These are phyloP conservation scores for Tardiomyces depauwii DNA, from an alignment of 1,139 yeast species.

Conservation along the genomic window DNA sequence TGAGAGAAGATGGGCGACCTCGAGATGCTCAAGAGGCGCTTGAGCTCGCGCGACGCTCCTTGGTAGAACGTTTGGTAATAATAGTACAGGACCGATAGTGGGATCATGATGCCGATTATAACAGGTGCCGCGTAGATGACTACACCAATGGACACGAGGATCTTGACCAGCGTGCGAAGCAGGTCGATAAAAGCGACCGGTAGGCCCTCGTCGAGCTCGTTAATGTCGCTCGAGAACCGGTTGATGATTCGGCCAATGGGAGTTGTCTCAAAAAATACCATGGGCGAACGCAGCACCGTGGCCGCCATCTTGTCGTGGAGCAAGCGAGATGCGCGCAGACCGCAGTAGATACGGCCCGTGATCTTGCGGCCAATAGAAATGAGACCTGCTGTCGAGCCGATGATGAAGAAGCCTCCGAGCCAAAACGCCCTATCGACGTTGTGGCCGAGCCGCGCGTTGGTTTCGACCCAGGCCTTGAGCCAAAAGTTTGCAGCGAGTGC, in stretches of 20 bases:
- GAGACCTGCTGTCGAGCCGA: constrained; percentile 55
- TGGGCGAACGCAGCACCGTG: constrained; percentile 67
- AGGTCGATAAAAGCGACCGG: constrained; percentile 30
- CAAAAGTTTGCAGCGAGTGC: constrained; percentile 57
- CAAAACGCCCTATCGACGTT: constrained; percentile 61
- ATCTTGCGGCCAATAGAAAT: constrained; percentile 51
- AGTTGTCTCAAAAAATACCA: constrained; percentile 55
- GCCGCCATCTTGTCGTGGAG: constrained; percentile 74
- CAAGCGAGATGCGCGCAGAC: constrained; percentile 67
- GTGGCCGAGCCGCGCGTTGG: constrained; percentile 17
- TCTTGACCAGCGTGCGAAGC: constrained; percentile 40
- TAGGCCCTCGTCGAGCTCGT: constrained; percentile 53
- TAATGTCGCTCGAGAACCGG: constrained; percentile 64
- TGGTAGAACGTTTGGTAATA: constrained; percentile 81
- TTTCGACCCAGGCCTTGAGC: constrained; percentile 91
- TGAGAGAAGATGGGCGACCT: constrained; percentile 73
- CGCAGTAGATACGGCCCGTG: constrained; percentile 66
- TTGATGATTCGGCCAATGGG: constrained; percentile 64
- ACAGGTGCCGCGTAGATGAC: constrained; percentile 66
- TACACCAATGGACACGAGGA: constrained; percentile 53
- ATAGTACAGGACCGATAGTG: constrained; percentile 48
- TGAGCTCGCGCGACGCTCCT: constrained; percentile 66
- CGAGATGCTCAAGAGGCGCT: constrained; percentile 66
- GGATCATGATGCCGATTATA: constrained; percentile 35
- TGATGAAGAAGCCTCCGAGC: constrained; percentile 54